phyloP scores from a whole-genome alignment of 2,329 filamentous ascomycete species.

The Fusarium redolens region DNA sequence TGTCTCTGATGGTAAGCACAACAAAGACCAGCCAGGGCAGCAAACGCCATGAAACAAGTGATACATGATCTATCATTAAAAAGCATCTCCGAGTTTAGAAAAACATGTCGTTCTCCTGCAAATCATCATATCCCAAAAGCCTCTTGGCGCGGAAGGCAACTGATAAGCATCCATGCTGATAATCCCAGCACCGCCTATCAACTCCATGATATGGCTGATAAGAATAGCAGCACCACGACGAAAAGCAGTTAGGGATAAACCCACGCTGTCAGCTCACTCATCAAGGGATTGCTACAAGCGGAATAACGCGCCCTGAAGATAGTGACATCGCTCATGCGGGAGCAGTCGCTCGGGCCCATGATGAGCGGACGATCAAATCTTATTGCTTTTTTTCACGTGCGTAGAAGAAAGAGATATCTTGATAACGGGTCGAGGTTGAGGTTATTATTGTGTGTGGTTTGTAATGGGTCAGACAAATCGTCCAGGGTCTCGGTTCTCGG shows the following conservation, averaged over 20 bases:
- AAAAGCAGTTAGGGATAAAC: conserved; percentile 3
- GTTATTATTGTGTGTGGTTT: conserved; percentile 17
- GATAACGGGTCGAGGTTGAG: conserved; percentile 1
- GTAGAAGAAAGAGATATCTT: conserved; percentile 4
- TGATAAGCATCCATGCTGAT: conserved; percentile 44
- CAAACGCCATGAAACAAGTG: conserved; percentile 1
- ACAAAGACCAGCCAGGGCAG: neutral
- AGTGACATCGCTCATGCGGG: conserved; percentile 22
- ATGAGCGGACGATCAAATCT: conserved; percentile 1
- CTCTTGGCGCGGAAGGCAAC: conserved; percentile 19
- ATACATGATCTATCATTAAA: conserved; percentile 18
- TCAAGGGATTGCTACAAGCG: conserved; percentile 7
- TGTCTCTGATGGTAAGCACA: neutral
- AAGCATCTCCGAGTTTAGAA: neutral
- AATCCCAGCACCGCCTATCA: conserved; percentile 14
- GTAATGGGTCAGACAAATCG: conserved; percentile 37
- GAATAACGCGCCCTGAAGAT: conserved; percentile 14
- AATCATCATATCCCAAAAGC: conserved; percentile 8
- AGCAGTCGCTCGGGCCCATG: neutral
- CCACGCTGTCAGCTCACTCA: conserved; percentile 6
- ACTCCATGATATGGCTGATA: conserved; percentile 30
- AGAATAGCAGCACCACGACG: conserved; percentile 7
- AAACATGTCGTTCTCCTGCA: neutral
- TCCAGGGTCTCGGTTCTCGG: conserved; percentile 1
- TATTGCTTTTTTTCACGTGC: conserved; percentile 24